phyloP scores from a whole-genome alignment of 2,329 filamentous ascomycete genomes.

The Hypoxylon sp. region DNA sequence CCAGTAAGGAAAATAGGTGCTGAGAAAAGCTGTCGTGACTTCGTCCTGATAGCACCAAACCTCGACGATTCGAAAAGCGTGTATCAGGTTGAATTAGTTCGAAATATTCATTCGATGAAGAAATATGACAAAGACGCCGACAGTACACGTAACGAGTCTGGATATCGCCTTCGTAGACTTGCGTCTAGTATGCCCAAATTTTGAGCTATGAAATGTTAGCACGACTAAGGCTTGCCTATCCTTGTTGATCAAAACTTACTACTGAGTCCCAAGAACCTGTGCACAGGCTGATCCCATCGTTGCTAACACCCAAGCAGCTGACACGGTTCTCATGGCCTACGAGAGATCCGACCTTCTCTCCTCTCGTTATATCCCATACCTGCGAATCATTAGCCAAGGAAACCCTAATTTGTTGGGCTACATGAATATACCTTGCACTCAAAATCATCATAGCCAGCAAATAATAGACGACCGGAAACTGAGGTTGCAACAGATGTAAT shows the following conservation, averaged over 20 bases:
- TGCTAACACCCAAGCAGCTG: slow-evolving; percentile 98
- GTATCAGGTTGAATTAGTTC: slow-evolving; percentile 59
- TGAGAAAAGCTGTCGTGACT: slow-evolving; percentile 62
- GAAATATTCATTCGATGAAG: slow-evolving; percentile 50
- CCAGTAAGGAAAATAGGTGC: slow-evolving; percentile 52
- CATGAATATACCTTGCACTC: slow-evolving; percentile 92
- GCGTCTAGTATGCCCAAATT: slow-evolving; percentile 83
- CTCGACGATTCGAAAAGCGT: slow-evolving; percentile 59
- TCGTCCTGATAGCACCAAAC: slow-evolving; percentile 63
- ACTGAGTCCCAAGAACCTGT: slow-evolving; percentile 99
- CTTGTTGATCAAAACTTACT: slow-evolving; percentile 72
- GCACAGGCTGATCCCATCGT: slow-evolving; percentile 98
- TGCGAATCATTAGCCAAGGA: slow-evolving; percentile 57
- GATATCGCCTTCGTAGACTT: slow-evolving; percentile 29
- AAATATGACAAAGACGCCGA: slow-evolving; percentile 29
- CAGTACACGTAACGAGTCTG: slow-evolving; percentile 24
- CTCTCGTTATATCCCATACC: slow-evolving; percentile 98
- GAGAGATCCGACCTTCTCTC: slow-evolving; percentile 95
- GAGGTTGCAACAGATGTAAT: slow-evolving; percentile 99
- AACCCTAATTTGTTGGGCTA: slow-evolving; percentile 32
- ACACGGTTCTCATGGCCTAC: slow-evolving; percentile 99
- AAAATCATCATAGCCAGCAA: slow-evolving; percentile 98
- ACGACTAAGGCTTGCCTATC: slow-evolving; percentile 65
- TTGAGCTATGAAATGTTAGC: slow-evolving; percentile 74
- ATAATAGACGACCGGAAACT: slow-evolving; percentile 93